Conservation (phyloP, 2,329 filamentous ascomycete genomes). For the Hymenoscyphus fructigenus region DNA sequence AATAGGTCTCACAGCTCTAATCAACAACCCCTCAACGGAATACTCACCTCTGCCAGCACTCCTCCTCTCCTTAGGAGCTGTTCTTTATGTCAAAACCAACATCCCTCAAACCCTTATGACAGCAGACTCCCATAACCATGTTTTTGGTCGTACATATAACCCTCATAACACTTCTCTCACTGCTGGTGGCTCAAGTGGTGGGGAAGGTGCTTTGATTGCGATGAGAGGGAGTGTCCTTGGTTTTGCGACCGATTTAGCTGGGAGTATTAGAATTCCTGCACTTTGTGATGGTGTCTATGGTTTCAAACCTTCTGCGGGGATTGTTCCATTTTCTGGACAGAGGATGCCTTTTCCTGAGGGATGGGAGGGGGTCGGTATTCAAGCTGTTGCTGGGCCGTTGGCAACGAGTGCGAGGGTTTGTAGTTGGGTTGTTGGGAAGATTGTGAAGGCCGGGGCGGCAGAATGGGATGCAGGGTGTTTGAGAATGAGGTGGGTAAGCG, state of each 20-base stretch:
- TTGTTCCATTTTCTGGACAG: slow-evolving; percentile 44
- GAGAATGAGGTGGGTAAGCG: background rate
- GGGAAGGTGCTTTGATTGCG: slow-evolving; percentile 59
- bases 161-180: slow-evolving; percentile 58
- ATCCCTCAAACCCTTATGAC: slow-evolving; percentile 58
- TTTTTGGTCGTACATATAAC: slow-evolving; percentile 62
- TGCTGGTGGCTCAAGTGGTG: slow-evolving; percentile 63
- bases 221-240: slow-evolving; percentile 57
- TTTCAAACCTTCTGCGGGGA: slow-evolving; percentile 47
- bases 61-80: slow-evolving; percentile 58
- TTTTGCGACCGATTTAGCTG: slow-evolving; percentile 61
- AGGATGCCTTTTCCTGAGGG: slow-evolving; percentile 50
- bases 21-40: slow-evolving; percentile 49
- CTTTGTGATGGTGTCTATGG: slow-evolving; percentile 53
- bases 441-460: background rate
- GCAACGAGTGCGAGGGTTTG: slow-evolving; percentile 45
- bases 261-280: slow-evolving; percentile 44
- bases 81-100: slow-evolving; percentile 71
- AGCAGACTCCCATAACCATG: slow-evolving; percentile 59
- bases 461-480: background rate
- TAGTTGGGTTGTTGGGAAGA: slow-evolving; percentile 4
- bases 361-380: slow-evolving; percentile 49
- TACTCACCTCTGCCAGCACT: slow-evolving; percentile 59
- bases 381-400: slow-evolving; percentile 49
- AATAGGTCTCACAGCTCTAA: slow-evolving; percentile 56